These are phyloP conservation scores for Megacollybia marginata DNA, from an alignment of 768 basidiomycete genomes.

Conservation along the genomic window DNA sequence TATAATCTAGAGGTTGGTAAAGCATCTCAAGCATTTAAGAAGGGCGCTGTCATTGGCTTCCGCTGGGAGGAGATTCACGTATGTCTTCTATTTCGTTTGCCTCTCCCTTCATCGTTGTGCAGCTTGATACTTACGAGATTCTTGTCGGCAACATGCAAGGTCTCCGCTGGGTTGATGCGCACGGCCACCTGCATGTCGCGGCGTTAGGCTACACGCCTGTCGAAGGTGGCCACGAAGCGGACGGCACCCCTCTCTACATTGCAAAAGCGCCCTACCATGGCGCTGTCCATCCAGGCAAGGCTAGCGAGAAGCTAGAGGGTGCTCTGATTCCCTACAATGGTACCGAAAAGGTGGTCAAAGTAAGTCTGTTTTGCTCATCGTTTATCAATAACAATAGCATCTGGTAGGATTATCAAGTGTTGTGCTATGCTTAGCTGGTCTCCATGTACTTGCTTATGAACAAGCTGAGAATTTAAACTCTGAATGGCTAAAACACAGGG, in stretches of 20 bases:
- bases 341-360: constrained; percentile 45
- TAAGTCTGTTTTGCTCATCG: constrained; percentile 23
- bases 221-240: constrained; percentile 59
- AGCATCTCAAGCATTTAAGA: constrained; percentile 47
- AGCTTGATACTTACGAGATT: constrained; percentile 61
- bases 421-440: not conserved
- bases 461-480: too few species aligned
- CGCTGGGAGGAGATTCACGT: constrained; percentile 53
- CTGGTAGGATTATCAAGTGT: not conserved
- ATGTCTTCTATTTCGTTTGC: constrained; percentile 7
- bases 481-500: too few species aligned
- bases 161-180: constrained; percentile 48
- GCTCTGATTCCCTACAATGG: constrained; percentile 50
- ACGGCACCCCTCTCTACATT: constrained; percentile 55
- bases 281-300: constrained; percentile 59
- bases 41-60: constrained; percentile 62
- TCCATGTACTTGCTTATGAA: too few species aligned
- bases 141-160: constrained; percentile 56
- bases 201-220: constrained; percentile 45
- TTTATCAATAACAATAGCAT: not conserved
- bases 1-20: constrained; percentile 53
- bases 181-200: constrained; percentile 37
- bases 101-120: not conserved
- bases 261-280: constrained; percentile 48
- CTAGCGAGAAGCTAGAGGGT: constrained; percentile 46